Evolutionary conservation across 768 basidiomycete genomes (phyloP).

Genomic region (Mycena olivaceomarginata): DNA sequence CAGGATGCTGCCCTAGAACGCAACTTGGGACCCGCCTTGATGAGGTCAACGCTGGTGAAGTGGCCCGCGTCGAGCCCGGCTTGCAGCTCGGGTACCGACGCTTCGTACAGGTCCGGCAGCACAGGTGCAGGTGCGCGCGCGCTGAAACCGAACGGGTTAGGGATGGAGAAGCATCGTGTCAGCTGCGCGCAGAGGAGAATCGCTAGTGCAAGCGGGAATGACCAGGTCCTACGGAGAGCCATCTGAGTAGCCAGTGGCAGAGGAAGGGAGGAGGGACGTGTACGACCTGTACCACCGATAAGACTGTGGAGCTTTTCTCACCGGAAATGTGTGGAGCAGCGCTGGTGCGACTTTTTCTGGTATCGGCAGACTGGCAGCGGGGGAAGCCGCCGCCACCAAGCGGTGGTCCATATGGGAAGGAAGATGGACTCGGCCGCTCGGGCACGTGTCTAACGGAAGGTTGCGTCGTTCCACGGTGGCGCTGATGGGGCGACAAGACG

Average conservation of each 20-base stretch:
- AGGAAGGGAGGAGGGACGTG: not conserved
- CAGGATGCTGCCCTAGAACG: not conserved
- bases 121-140: not conserved
- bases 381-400: not conserved
- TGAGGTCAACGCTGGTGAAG: slow-evolving; percentile 78
- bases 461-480: too few relatives aligned
- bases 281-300: slow-evolving; percentile 10
- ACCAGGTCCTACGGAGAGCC: not conserved
- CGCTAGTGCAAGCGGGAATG: slow-evolving; percentile 18
- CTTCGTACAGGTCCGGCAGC: slow-evolving; percentile 77
- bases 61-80: slow-evolving; percentile 67
- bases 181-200: slow-evolving; percentile 28
- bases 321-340: slow-evolving; percentile 1
- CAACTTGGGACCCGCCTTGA: slow-evolving; percentile 67
- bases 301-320: slow-evolving; percentile 26
- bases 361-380: not conserved
- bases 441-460: not conserved
- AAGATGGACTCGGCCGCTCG: not conserved
- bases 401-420: slow-evolving; percentile 4
- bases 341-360: slow-evolving; percentile 16
- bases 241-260: not conserved
- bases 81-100: slow-evolving; percentile 73
- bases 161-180: slow-evolving; percentile 17
- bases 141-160: not conserved
- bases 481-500: too few relatives aligned